Conservation (phyloP, 768 basidiomycete species). For the Podaxis mareebaensis region DNA sequence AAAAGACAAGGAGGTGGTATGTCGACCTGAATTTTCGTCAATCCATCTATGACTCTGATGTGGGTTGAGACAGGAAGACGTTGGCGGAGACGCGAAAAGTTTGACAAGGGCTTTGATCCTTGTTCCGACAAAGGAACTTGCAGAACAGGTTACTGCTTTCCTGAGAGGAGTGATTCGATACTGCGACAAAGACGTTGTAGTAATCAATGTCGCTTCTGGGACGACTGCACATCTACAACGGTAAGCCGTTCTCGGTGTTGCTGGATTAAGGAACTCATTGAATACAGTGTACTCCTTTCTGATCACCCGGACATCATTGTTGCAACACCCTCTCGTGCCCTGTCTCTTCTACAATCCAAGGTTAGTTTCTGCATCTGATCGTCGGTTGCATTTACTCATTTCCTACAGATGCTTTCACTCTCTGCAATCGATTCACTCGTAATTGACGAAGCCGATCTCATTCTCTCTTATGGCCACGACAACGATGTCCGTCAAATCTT, state of each 20-base stretch:
- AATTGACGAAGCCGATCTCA: conserved; percentile 97
- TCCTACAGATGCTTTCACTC: conserved; percentile 48
- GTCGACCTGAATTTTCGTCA: conserved; percentile 25
- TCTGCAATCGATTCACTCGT: conserved; percentile 79
- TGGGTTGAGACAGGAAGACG: conserved; percentile 6
- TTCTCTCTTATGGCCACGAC: conserved; percentile 95
- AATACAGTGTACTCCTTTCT: conserved; percentile 35
- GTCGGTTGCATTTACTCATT: background rate
- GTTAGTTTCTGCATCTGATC: conserved; percentile 1
- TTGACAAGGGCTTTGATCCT: conserved; percentile 75
- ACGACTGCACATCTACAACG: conserved; percentile 70
- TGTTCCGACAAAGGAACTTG: conserved; percentile 89
- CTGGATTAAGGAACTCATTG: background rate
- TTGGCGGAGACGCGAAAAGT: background rate
- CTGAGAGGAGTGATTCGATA: conserved; percentile 67
- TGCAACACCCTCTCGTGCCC: conserved; percentile 38
- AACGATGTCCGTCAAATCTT: conserved; percentile 80
- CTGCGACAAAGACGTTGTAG: conserved; percentile 72
- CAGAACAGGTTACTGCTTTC: conserved; percentile 84
- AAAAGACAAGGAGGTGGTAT: conserved; percentile 12
- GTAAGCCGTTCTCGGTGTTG: conserved; percentile 37
- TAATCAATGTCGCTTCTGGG: conserved; percentile 79
- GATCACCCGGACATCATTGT: conserved; percentile 42
- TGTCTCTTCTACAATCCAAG: conserved; percentile 36
- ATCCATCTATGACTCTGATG: conserved; percentile 35